phyloP scores from a whole-genome alignment of 441 rosid species.

The Brassica balearica region DNA sequence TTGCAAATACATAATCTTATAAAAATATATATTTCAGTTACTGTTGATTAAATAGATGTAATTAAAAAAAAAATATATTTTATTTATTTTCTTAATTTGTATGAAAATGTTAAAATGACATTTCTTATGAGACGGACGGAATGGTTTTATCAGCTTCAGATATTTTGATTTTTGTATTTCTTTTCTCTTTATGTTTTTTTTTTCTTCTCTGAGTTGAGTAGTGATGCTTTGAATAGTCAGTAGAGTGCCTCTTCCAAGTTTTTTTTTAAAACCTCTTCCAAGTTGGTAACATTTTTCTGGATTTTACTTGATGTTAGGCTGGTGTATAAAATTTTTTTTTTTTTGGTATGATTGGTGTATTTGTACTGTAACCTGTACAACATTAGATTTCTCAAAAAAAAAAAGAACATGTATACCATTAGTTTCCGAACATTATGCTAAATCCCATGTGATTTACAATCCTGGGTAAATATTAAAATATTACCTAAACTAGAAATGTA shows the following conservation, averaged over 20 bases:
- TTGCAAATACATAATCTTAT: no score
- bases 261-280: background rate
- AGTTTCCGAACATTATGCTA: background rate
- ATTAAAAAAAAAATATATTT: no score
- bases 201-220: background rate
- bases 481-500: background rate
- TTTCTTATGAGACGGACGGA: no score
- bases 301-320: constrained; percentile 5
- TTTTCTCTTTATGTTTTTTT: background rate
- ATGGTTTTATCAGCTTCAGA: no score
- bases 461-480: background rate
- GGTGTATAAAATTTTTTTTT: background rate
- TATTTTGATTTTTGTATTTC: no score
- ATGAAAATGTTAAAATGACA: no score
- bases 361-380: background rate
- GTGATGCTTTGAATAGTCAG: background rate
- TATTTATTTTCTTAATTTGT: no score
- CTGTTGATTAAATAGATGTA: no score
- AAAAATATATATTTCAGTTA: no score
- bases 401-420: background rate
- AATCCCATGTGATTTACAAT: constrained; percentile 8
- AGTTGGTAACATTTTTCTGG: background rate
- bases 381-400: no score
- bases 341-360: no score
- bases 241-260: background rate